Evolutionary conservation across 179 eudicot genomes (phyloP), one percentile per base, ranked within the genome.

Genomic region (Dionaea muscipula): DNA sequence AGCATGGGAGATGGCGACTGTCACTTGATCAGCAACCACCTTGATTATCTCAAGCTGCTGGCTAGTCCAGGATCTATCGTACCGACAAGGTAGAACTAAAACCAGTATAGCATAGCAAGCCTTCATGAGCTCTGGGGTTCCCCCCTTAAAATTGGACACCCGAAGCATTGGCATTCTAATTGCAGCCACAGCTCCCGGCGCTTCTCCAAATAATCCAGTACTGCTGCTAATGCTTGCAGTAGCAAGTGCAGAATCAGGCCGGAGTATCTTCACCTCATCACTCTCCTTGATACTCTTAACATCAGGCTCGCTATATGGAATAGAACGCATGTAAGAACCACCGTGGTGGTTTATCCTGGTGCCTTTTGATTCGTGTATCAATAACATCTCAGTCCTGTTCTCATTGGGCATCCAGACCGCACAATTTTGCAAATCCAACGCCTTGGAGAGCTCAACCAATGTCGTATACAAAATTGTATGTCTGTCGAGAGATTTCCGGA

Each of bases 331-430:
- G 44, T 60, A 31, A 15, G 39, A 20, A n/a, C 35, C 10, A 41
- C 33, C 55, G 5, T 72, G 57, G 28, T 26, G n/a, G n/a, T n/a
- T n/a, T n/a, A n/a, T 56, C 38, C 58, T 68, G 43, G 77, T 64
- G 2, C 67, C 75, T 67, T 76, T 79, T 31, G 80, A 59, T 40
- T 80, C 80, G 55, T 83, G 95, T 21, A 85, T 78, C 33, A 86
- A 55, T 47, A 80, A 75, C 69, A 90, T 71, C 64, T 80, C 78
- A 0, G 90, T 79, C 41, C 77, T 76, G 15, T 62, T 61, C 61
- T 75, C 86, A 65, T 83, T 78, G 4, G 94, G 95, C 97, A 90
- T 86, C 97, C 97, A 90, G 58, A 90, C 81, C 21, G 84, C 82
- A 55, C 97, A 90, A 49, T 87, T 81, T 26, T 70, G 75, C 68